These are phyloP conservation scores for Amanita muscaria DNA, from an alignment of 768 basidiomycete genomes.

Conservation along the genomic window DNA sequence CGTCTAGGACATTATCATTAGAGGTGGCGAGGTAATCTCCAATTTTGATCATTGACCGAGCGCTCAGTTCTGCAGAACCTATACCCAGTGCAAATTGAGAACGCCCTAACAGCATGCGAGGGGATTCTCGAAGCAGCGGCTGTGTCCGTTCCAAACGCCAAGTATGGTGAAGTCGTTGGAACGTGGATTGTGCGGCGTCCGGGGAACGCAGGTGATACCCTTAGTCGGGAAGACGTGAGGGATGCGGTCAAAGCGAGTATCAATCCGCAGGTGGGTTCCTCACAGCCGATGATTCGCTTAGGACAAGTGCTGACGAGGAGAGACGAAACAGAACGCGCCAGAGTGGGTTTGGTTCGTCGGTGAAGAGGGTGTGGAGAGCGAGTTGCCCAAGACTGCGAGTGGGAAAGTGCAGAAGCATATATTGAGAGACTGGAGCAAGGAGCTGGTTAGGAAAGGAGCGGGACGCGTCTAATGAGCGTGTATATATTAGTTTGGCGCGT, in stretches of 20 bases:
- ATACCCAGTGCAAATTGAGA: constrained; percentile 81
- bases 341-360: constrained; percentile 79
- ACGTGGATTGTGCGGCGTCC: constrained; percentile 61
- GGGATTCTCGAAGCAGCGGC: constrained; percentile 64
- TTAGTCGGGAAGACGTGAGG: constrained; percentile 47
- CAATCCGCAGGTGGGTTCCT: constrained; percentile 65
- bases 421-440: constrained; percentile 58
- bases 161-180: constrained; percentile 74
- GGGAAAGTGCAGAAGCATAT: constrained; percentile 84
- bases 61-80: constrained; percentile 44
- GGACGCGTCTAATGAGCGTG: constrained; percentile 24
- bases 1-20: constrained; percentile 70
- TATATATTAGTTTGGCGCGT: not conserved
- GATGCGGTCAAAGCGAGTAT: constrained; percentile 45
- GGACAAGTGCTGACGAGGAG: constrained; percentile 2
- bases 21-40: constrained; percentile 62
- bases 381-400: constrained; percentile 79
- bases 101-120: constrained; percentile 47
- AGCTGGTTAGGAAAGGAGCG: constrained; percentile 36
- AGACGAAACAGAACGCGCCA: constrained; percentile 52
- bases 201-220: constrained; percentile 20
- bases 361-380: constrained; percentile 46
- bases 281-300: constrained; percentile 3
- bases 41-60: not conserved
- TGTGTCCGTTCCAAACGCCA: constrained; percentile 58